Evolutionary conservation across 805 yeast species (phyloP).

Genomic region (Cyberlindnera veronae): DNA sequence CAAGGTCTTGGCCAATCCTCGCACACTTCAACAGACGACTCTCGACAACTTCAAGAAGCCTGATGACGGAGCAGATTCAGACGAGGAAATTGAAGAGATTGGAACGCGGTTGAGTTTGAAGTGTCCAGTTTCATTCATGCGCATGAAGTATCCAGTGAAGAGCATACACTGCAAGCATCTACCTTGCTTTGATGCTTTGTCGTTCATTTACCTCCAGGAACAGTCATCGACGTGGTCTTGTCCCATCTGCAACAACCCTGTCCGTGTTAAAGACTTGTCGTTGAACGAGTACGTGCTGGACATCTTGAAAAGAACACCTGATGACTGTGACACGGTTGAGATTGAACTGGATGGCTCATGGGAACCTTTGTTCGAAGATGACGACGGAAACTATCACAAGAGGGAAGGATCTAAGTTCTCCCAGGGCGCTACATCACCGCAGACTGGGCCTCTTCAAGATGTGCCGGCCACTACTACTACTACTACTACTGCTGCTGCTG

Average conservation of each 20-base stretch:
- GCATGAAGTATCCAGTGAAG: constrained; percentile 70
- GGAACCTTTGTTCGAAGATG: constrained; percentile 38
- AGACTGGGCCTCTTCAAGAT: neutral
- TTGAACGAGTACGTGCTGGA: constrained; percentile 72
- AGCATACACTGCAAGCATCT: constrained; percentile 72
- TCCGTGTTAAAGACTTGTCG: constrained; percentile 56
- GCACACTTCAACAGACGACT: constrained; percentile 51
- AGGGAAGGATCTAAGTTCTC: neutral
- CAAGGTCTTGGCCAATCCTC: constrained; percentile 42
- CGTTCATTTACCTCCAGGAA: constrained; percentile 69
- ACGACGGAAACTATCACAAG: constrained; percentile 18
- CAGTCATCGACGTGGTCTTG: constrained; percentile 87
- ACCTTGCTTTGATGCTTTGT: constrained; percentile 82
- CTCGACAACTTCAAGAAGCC: constrained; percentile 39
- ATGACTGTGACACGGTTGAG: constrained; percentile 61
- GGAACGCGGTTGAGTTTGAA: constrained; percentile 63
- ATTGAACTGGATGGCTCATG: constrained; percentile 74
- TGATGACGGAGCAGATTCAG: constrained; percentile 40
- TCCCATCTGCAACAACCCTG: constrained; percentile 65
- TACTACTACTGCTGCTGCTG: neutral
- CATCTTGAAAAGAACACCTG: constrained; percentile 50
- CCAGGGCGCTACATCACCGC: neutral
- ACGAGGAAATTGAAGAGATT: constrained; percentile 69
- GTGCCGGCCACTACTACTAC: neutral
- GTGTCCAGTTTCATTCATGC: constrained; percentile 74